Conservation (phyloP, 2,329 filamentous ascomycete species). For the Annulohypoxylon truncatum region DNA sequence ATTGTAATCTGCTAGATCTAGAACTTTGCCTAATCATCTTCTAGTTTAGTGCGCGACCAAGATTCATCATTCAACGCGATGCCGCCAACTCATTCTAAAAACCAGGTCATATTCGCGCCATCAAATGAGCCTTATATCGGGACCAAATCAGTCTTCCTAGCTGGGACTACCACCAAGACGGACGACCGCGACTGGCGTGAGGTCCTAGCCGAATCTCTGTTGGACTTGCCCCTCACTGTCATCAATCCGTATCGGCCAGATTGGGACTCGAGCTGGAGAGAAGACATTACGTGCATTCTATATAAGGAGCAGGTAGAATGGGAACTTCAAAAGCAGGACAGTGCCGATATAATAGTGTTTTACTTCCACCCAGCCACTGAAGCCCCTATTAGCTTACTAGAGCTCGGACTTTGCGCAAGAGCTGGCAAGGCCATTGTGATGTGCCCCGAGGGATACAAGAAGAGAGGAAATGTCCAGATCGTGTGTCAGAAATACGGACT, state of each 20-base stretch:
- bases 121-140: constrained; percentile 36
- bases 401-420: constrained; percentile 66
- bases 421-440: constrained; percentile 63
- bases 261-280: constrained; percentile 66
- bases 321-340: constrained; percentile 69
- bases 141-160: constrained; percentile 63
- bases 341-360: constrained; percentile 65
- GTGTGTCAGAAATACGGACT: constrained; percentile 63
- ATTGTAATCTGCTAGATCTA: not conserved
- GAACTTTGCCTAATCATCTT: constrained; percentile 14
- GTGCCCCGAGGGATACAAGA: constrained; percentile 63
- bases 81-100: constrained; percentile 22
- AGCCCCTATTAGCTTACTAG: constrained; percentile 69
- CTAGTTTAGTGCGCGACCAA: not conserved
- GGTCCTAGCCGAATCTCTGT: constrained; percentile 55
- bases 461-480: constrained; percentile 70
- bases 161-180: constrained; percentile 64
- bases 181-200: constrained; percentile 63
- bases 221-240: constrained; percentile 61
- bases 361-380: constrained; percentile 65
- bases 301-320: constrained; percentile 66
- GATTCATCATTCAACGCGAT: constrained; percentile 15
- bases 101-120: constrained; percentile 51
- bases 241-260: constrained; percentile 67
- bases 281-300: constrained; percentile 58